A percentile compares a stretch with the other conserved stretches of the same genome.
Conservation (phyloP, 2,329 filamentous ascomycete genomes). For the Trichoderma pleuroti region DNA sequence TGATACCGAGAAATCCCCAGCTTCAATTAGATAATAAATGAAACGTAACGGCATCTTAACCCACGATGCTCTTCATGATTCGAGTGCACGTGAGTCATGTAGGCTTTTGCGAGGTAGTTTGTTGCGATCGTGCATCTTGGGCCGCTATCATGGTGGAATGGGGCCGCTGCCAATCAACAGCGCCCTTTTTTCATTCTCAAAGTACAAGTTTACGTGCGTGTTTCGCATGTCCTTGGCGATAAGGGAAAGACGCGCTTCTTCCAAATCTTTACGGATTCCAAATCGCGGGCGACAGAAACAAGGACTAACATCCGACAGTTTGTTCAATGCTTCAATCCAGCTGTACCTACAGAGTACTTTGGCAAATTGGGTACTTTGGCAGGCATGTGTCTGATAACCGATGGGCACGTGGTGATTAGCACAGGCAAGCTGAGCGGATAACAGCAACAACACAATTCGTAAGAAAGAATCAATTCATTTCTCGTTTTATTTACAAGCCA, state of each 20-base stretch:
- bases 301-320: too few species aligned
- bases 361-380: not conserved
- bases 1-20: not conserved
- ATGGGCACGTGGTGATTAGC: not conserved
- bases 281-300: not conserved
- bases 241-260: not conserved
- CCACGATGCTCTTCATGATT: not conserved
- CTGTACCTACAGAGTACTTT: not conserved
- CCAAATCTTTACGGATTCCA: not conserved
- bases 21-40: not conserved
- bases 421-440: not conserved
- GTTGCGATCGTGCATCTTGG: not conserved
- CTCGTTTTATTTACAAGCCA: not conserved
- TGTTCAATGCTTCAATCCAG: not conserved
- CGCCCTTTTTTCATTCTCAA: not conserved
- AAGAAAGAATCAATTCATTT: not conserved
- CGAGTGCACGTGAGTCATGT: not conserved
- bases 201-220: not conserved
- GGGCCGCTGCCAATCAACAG: not conserved
- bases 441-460: not conserved
- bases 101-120: not conserved
- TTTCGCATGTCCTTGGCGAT: not conserved
- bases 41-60: not conserved
- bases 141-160: not conserved
- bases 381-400: not conserved